phyloP scores from a whole-genome alignment of 345 rosid species.

The Tarenaya hassleriana region DNA sequence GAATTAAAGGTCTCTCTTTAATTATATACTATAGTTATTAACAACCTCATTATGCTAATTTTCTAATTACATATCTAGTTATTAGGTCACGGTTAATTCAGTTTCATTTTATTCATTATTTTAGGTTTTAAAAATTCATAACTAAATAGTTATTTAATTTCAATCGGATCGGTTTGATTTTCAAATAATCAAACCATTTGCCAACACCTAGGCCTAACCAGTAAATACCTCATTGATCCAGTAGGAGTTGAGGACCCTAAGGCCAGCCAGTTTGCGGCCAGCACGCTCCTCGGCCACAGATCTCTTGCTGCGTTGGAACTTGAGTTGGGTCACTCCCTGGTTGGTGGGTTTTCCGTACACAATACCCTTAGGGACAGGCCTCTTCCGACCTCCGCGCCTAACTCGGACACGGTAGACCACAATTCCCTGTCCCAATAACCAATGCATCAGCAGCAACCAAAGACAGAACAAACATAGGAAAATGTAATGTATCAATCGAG shows the following conservation, averaged over 20 bases:
- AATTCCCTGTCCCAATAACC: slow-evolving; percentile 37
- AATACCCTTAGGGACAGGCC: slow-evolving; percentile 84
- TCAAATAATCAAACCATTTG: background rate
- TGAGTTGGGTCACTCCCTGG: slow-evolving; percentile 84
- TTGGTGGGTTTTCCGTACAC: slow-evolving; percentile 88
- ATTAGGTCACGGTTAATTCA: no score
- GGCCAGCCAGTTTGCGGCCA: slow-evolving; percentile 67
- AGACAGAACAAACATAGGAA: background rate
- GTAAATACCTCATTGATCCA: slow-evolving; percentile 71
- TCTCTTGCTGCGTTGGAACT: slow-evolving; percentile 77
- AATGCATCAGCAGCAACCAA: background rate
- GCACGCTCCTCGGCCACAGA: slow-evolving; percentile 87
- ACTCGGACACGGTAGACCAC: slow-evolving; percentile 80
- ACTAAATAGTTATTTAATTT: no score
- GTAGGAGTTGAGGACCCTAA: slow-evolving; percentile 74
- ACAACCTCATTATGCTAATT: no score
- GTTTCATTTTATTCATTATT: no score
- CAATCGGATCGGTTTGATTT: no score
- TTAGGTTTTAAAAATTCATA: no score
- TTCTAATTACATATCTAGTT: no score
- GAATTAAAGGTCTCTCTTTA: no score
- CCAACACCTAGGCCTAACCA: background rate
- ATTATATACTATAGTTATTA: no score
- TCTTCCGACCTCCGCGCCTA: slow-evolving; percentile 84
- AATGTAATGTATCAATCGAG: slow-evolving; percentile 24